Percentiles rank a stretch among this genome's conserved stretches.
phyloP scores from a whole-genome alignment of 1,139 yeast species.

The Yamadazyma songkhlaensis region DNA sequence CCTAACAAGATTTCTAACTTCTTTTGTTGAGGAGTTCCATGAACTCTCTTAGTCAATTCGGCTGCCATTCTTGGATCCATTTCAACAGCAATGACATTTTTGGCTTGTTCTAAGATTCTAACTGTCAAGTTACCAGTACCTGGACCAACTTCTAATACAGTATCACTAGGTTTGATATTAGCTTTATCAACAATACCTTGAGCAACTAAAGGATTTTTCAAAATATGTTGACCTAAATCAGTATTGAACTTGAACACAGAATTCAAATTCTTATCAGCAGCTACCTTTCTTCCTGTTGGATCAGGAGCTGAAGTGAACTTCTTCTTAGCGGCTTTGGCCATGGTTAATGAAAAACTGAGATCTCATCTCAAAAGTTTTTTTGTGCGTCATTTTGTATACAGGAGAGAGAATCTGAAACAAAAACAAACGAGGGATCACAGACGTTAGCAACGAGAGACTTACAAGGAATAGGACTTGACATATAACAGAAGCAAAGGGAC shows the following conservation, averaged over 20 bases:
- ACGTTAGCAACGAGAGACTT: no score
- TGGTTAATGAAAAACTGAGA: constrained; percentile 14
- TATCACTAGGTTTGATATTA: constrained; percentile 85
- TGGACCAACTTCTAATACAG: constrained; percentile 95
- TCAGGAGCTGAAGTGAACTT: constrained; percentile 42
- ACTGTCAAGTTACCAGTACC: constrained; percentile 99
- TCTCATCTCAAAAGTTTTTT: constrained; percentile 12
- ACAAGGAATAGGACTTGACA: no score
- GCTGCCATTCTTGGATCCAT: constrained; percentile 99
- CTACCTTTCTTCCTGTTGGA: constrained; percentile 49
- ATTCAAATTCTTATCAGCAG: constrained; percentile 68
- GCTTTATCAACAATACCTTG: constrained; percentile 99
- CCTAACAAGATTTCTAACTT: constrained; percentile 89
- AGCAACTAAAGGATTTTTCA: constrained; percentile 93
- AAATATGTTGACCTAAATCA: constrained; percentile 93
- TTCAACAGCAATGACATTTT: constrained; percentile 90
- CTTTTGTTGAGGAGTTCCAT: constrained; percentile 90
- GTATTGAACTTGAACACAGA: constrained; percentile 96
- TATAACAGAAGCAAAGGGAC: no score
- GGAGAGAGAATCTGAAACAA: constrained; percentile 4
- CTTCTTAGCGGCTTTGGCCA: constrained; percentile 58
- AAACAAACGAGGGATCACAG: constrained; percentile 2
- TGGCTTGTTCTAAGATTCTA: constrained; percentile 85
- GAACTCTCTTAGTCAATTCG: constrained; percentile 94
- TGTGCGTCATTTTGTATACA: constrained; percentile 3